These are phyloP conservation scores for Prunus fruticosa DNA, from an alignment of 306 rosid genomes.

Conservation along the genomic window DNA sequence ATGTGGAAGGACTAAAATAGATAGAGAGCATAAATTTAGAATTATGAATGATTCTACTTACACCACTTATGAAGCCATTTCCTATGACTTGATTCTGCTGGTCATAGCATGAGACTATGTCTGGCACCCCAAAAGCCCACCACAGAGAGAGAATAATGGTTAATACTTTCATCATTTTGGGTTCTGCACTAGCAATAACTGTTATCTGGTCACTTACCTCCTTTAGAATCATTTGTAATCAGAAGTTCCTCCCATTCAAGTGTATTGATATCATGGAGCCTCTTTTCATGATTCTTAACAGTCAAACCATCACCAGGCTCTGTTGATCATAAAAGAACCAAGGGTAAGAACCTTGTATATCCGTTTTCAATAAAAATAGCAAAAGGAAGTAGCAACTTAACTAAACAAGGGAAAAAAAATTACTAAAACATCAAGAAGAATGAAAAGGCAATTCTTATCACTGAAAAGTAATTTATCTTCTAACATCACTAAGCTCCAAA, in stretches of 20 bases:
- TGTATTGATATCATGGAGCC: constrained; percentile 88
- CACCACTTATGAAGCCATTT: constrained; percentile 43
- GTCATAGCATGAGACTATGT: constrained; percentile 40
- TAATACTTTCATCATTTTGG: constrained; percentile 18
- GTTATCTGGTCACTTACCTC: constrained; percentile 51
- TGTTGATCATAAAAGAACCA: constrained; percentile 39
- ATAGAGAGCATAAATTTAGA: not conserved
- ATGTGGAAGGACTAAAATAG: constrained; percentile 1
- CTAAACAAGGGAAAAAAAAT: not conserved
- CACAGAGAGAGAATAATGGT: constrained; percentile 20
- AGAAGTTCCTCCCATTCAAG: constrained; percentile 99
- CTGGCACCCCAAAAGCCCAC: constrained; percentile 29
- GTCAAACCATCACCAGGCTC: constrained; percentile 40
- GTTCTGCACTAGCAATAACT: constrained; percentile 13
- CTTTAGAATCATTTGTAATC: constrained; percentile 49
- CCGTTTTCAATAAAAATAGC: constrained; percentile 20
- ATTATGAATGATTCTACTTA: constrained; percentile 43
- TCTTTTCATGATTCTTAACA: constrained; percentile 51
- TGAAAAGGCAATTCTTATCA: not conserved
- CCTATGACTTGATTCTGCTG: constrained; percentile 50
- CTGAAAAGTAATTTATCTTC: constrained; percentile 11
- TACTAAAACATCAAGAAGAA: not conserved
- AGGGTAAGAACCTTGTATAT: constrained; percentile 19
- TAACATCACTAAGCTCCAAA: constrained; percentile 6
- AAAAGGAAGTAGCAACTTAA: constrained; percentile 7